Evolutionary conservation across 805 yeast genomes (phyloP).

Genomic region (Spencermartinsiella europaea): DNA sequence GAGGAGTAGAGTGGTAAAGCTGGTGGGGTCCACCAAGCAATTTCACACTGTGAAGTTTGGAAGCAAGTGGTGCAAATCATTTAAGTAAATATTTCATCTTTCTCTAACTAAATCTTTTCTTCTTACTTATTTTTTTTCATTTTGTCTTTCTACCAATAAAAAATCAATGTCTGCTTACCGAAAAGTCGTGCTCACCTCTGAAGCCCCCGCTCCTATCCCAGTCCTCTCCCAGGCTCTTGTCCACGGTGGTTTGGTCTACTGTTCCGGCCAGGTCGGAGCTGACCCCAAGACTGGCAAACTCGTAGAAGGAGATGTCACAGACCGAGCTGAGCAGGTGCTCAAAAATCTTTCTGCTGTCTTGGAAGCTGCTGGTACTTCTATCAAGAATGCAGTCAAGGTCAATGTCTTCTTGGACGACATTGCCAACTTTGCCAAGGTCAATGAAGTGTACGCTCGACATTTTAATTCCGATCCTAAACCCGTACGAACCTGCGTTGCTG

Average conservation of each 20-base stretch:
- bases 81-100: too few species aligned
- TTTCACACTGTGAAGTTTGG: too few species aligned
- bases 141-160: not conserved
- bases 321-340: slow-evolving; percentile 30
- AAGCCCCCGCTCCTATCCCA: slow-evolving; percentile 87
- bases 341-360: slow-evolving; percentile 51
- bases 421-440: slow-evolving; percentile 77
- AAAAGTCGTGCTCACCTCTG: slow-evolving; percentile 44
- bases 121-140: not conserved
- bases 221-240: slow-evolving; percentile 83
- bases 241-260: slow-evolving; percentile 64
- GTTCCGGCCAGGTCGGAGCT: slow-evolving; percentile 63
- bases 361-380: slow-evolving; percentile 77
- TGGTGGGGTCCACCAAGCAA: too few species aligned
- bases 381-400: slow-evolving; percentile 79
- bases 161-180: not conserved
- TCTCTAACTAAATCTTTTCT: too few species aligned
- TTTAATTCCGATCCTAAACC: slow-evolving; percentile 43
- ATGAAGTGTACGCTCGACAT: slow-evolving; percentile 64
- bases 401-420: slow-evolving; percentile 89
- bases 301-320: slow-evolving; percentile 9
- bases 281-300: slow-evolving; percentile 13
- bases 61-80: too few species aligned
- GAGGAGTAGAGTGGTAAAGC: too few species aligned
- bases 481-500: slow-evolving; percentile 97